Base-by-base conservation (phyloP, 148 eudicot species). In the Fagopyrum esculentum region DNA sequence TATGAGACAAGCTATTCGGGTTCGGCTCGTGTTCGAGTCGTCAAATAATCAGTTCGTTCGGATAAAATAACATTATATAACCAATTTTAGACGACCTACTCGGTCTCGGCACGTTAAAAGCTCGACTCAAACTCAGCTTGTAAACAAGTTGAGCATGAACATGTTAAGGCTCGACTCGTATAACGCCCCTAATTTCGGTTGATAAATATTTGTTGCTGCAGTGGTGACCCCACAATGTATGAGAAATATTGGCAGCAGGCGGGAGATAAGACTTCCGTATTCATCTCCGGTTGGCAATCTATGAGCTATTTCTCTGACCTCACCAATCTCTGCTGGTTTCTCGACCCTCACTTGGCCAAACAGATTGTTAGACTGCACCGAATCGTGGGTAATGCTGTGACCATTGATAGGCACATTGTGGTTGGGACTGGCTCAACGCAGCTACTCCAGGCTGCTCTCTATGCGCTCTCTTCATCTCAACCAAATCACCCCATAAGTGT, bases 181-280 rank as follows among this genome's bases (percentile, higher is more conserved):
- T 22, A 22, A 22, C 26, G 26, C 26, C 26, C 26, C 26, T 22
- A 22, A 22, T 22, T 22, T 22, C 26, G 26, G 26, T 22, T 22
- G 26, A 22, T 22, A 22, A 22, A 22, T 22, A 49, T 49, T 1
- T 49, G 12, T 60, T 35, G 15, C 15, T 84, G 66, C 90, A 94
- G 98, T 79, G 98, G 98, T 0, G 97, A 94, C 85, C 98, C 98
- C 15, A 94, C 95, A 77, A 91, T 94, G 97, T 94, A 91, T 61
- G 97, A 91, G 85, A 80, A 57, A 68, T 91, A 80, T 75, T 94
- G 98, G 98, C 79, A 79, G 77, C 81, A 86, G 68, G 83, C 84
- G 45, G 91, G 95, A 26, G 91, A 88, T 77, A 83, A 83, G 59
- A 78, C 91, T 13, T 81, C 90, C 9, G 81, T 91, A 51, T 81